Evolutionary conservation across 2,329 filamentous ascomycete species (phyloP).

Genomic region (Beauveria asiatica): DNA sequence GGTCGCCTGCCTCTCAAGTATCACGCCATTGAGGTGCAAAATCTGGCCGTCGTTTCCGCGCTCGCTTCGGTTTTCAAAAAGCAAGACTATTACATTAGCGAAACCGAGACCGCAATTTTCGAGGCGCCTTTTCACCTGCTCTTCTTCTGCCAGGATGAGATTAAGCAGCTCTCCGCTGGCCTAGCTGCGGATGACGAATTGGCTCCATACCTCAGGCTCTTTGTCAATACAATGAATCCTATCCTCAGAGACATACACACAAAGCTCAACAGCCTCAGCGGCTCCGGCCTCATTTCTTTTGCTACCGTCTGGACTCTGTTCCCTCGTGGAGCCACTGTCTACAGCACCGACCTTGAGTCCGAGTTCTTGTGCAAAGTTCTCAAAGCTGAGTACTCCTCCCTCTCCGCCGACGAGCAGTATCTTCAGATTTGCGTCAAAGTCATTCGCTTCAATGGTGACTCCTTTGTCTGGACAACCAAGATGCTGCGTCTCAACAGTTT

Average conservation of each 20-base stretch:
- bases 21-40: slow-evolving; percentile 35
- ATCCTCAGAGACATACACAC: slow-evolving; percentile 32
- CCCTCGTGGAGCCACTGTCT: slow-evolving; percentile 29
- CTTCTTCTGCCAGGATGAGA: slow-evolving; percentile 37
- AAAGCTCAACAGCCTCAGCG: slow-evolving; percentile 28
- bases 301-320: slow-evolving; percentile 37
- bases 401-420: not conserved
- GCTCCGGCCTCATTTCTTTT: slow-evolving; percentile 31
- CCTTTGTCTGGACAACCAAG: slow-evolving; percentile 32
- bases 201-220: slow-evolving; percentile 29
- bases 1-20: slow-evolving; percentile 31
- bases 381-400: slow-evolving; percentile 22
- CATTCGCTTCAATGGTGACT: slow-evolving; percentile 31
- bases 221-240: slow-evolving; percentile 33
- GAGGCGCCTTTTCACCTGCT: slow-evolving; percentile 31
- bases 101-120: slow-evolving; percentile 29
- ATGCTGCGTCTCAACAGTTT: slow-evolving; percentile 25
- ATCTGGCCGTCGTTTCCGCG: slow-evolving; percentile 30
- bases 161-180: slow-evolving; percentile 23
- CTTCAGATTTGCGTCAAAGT: slow-evolving; percentile 25
- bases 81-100: slow-evolving; percentile 31
- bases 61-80: slow-evolving; percentile 35
- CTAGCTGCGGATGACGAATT: slow-evolving; percentile 21
- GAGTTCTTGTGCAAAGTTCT: slow-evolving; percentile 34
- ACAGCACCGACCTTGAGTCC: slow-evolving; percentile 30